Evolutionary conservation across 192 early-diverging fungal genomes (phyloP), one percentile per base, ranked within the genome.

Genomic region (Chytriomyces sp.): DNA sequence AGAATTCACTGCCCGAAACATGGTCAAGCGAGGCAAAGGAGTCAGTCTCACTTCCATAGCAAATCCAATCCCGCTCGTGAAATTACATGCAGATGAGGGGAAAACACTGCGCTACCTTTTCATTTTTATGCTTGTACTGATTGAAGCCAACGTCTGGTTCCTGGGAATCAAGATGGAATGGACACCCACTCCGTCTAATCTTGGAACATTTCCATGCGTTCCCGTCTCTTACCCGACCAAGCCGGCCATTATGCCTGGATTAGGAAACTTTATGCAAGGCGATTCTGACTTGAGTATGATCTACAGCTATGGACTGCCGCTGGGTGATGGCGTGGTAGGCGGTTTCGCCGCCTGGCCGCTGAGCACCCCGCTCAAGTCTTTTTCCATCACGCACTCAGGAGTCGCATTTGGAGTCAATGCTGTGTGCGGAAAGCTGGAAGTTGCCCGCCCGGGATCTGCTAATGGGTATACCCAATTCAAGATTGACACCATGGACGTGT

Each of bases 251-350:
- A 12, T 5, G 3, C 3, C 3, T 49, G 33, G 31, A 17, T 39
- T 66, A 10, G 64, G 64, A 54, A 28, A 66, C 28, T 66, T 25
- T 54, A 26, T 66, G 64, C 44, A 66, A 54, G 64, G 64, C n/a
- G 44, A 66, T 31, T 55, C 41, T 7, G 49, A 44, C 33, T 66
- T 66, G 17, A 10, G 49, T 22, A 66, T 44, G 30, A 22, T 66
- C n/a, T 54, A 66, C 49, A 59, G 10, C 22, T 66, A 66, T 30
- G 64, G 64, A 2, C 64, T 66, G 0, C 41, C 64, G 0, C 49
- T 66, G 14, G 64, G 30, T 2, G 52, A 66, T 54, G 64, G 64
- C 25, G 7, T 66, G 12, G 52, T 66, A n/a, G 64, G 64, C 25
- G 64, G 64, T 2, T 19, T 49, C 14, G 31, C 52, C 2, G 64